Evolutionary conservation across 345 rosid genomes (phyloP).

Genomic region (Physaria fendleri): DNA sequence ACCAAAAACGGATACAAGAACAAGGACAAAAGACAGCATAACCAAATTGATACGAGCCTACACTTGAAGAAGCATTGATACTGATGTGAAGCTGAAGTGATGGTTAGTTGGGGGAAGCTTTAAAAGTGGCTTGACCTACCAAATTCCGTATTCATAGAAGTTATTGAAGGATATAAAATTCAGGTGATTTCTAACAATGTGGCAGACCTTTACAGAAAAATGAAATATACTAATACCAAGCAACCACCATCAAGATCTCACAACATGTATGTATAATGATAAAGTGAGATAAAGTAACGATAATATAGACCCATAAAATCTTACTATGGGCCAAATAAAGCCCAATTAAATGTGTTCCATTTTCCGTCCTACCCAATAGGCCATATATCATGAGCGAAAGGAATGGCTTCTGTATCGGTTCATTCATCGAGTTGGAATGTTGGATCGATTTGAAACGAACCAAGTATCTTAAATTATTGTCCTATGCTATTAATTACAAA

Average conservation of each 20-base stretch:
- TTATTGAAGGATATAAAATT: not conserved
- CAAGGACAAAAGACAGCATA: too few species aligned
- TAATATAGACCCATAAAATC: too few species aligned
- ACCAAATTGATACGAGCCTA: too few species aligned
- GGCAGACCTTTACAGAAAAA: not conserved
- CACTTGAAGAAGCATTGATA: constrained; percentile 60
- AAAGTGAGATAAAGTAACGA: too few species aligned
- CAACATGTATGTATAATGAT: too few species aligned
- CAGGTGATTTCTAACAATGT: constrained; percentile 23
- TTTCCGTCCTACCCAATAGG: too few species aligned
- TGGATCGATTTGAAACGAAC: not conserved
- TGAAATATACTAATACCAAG: constrained; percentile 1
- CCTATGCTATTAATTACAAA: not conserved
- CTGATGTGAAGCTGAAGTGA: too few species aligned
- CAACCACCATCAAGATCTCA: not conserved
- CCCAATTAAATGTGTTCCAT: too few species aligned
- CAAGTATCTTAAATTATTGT: not conserved
- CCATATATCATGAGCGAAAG: not conserved
- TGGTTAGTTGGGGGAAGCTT: constrained; percentile 60
- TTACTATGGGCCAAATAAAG: too few species aligned
- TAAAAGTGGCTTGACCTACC: constrained; percentile 60
- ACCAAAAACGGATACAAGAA: too few species aligned
- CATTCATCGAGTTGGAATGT: too few species aligned
- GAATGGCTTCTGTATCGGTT: constrained; percentile 16
- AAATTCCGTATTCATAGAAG: constrained; percentile 19